phyloP scores from a whole-genome alignment of 202 grass and related monocot genomes.

The Musa balbisiana region DNA sequence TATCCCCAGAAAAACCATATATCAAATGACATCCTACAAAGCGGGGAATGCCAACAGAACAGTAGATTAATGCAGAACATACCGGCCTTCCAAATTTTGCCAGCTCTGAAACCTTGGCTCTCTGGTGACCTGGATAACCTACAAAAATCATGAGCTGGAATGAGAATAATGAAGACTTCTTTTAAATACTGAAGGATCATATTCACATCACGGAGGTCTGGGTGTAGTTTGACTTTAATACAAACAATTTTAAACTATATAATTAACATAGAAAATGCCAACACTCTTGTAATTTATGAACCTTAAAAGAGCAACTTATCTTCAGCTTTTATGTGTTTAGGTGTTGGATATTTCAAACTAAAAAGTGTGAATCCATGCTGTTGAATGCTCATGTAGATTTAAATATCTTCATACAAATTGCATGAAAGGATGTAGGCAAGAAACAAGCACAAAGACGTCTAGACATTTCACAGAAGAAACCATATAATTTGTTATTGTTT shows the following conservation, averaged over 20 bases:
- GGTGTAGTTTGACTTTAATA: background rate
- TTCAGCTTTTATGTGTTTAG: too few relatives aligned
- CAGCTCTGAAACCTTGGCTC: slow-evolving; percentile 79
- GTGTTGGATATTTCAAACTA: too few relatives aligned
- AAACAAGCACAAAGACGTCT: too few relatives aligned
- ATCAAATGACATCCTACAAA: background rate
- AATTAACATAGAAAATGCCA: background rate
- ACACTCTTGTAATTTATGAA: too few relatives aligned
- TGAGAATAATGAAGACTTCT: slow-evolving; percentile 2
- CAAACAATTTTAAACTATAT: background rate
- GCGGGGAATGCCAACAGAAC: background rate
- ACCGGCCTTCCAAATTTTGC: slow-evolving; percentile 97
- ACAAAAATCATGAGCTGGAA: slow-evolving; percentile 8
- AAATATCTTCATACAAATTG: too few relatives aligned
- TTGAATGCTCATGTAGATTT: too few relatives aligned
- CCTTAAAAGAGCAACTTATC: too few relatives aligned
- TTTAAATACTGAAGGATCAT: background rate
- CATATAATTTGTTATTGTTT: background rate
- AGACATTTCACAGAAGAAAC: background rate
- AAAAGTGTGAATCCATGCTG: too few relatives aligned
- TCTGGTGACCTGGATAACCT: slow-evolving; percentile 95
- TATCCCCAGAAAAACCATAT: background rate
- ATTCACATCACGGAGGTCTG: background rate
- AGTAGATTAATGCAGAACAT: slow-evolving; percentile 1
- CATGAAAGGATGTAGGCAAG: too few relatives aligned